Evolutionary conservation across 148 eudicot genomes (phyloP).

Genomic region (Vaccinium macrocarpon): DNA sequence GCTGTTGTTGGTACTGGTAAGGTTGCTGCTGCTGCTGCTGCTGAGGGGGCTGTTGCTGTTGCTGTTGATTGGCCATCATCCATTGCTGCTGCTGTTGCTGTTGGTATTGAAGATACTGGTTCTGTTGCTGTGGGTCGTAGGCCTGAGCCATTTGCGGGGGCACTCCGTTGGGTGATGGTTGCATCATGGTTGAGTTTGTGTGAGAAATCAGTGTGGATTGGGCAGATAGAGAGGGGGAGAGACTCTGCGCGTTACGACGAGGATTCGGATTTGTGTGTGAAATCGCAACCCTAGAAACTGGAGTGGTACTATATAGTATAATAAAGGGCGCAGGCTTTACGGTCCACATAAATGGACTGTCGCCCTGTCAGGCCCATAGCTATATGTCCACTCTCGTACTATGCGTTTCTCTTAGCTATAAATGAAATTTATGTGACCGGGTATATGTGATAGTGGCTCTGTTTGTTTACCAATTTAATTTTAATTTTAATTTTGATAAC

Average conservation of each 20-base stretch:
- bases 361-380: neutral
- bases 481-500: too few species aligned
- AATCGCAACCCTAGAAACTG: neutral
- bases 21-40: constrained; percentile 24
- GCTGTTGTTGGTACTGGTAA: constrained; percentile 25
- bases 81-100: constrained; percentile 22
- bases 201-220: too few species aligned
- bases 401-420: too few species aligned
- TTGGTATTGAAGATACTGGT: neutral
- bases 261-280: neutral
- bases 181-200: constrained; percentile 37
- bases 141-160: constrained; percentile 28
- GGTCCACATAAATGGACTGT: neutral
- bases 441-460: too few species aligned
- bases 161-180: constrained; percentile 29
- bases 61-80: constrained; percentile 19
- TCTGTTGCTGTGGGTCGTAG: constrained; percentile 30
- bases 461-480: too few species aligned
- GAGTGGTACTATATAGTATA: neutral
- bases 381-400: neutral
- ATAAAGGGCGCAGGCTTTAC: neutral
- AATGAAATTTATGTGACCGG: too few species aligned
- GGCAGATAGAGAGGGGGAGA: neutral
- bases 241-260: neutral
- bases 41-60: neutral